Evolutionary conservation across 768 basidiomycete species (phyloP), one percentile per base, ranked within the genome.

Genomic region (Lactarius quietus): DNA sequence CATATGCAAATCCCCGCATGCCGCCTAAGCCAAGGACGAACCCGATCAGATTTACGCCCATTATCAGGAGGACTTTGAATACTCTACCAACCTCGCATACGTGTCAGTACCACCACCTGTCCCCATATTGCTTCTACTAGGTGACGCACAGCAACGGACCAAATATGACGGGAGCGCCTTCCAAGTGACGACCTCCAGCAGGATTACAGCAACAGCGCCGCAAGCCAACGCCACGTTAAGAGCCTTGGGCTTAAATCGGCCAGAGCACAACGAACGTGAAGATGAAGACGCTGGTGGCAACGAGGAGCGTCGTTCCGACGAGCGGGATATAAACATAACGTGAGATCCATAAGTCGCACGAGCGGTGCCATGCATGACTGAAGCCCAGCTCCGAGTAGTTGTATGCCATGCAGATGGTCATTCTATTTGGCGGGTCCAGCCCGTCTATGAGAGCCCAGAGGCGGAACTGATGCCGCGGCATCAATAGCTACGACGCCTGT

Each of bases 291-390:
- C 8, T 8, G 8, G 33, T 33, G 8, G 33, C 33, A 4, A 8
- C 33, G 33, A 33, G 33, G 33, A 3, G 33, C 33, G 4, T 3
- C 33, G 33, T 33, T 3, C 33, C 33, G 33, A 3, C 33, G 33
- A 33, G 33, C 33, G 33, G 33, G 33, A 33, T 33, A 8, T 33
- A 33, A 63, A 98, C 92, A 3, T 75, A 93, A 93, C 95, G 81
- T 39, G 93, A 85, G 54, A 95, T 80, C 96, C 96, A 98, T 15
- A 97, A 82, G 72, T 98, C 98, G 76, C 95, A 98, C 67, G 90
- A 93, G 7, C 96, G 81, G 74, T 98, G 96, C 97, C 97, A 98
- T 69, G 88, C n/a, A n/a, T n/a, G n/a, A n/a, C n/a, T 88, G 98
- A 0, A 94, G n/a, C n/a, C 94, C 12, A 88, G 74, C 0, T 87